A percentile compares a stretch with the other conserved stretches of the same genome.
phyloP scores from a whole-genome alignment of 2,329 filamentous ascomycete species.

The Aspergillus phoenicis region DNA sequence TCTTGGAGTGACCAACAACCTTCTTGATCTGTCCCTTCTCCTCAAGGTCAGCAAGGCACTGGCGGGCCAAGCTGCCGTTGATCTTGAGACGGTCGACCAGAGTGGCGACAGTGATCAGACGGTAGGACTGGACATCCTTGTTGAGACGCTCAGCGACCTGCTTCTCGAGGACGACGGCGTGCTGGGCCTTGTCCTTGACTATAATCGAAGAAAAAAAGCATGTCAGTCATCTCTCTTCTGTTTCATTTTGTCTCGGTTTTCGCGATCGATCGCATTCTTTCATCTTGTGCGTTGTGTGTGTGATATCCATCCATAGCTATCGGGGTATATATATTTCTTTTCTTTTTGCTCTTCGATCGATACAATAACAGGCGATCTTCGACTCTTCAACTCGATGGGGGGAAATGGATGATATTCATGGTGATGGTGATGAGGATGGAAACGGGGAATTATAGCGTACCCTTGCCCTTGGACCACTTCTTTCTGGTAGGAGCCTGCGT shows the following conservation, averaged over 20 bases:
- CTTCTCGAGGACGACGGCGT: slow-evolving; percentile 99
- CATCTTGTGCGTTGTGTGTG: neutral
- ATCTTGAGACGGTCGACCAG: slow-evolving; percentile 99
- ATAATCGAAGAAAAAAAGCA: slow-evolving; percentile 37
- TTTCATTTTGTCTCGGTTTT: neutral
- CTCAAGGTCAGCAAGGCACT: slow-evolving; percentile 89
- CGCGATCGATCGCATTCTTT: neutral
- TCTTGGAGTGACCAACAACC: slow-evolving; percentile 92
- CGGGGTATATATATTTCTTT: neutral
- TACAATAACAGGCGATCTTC: slow-evolving; percentile 3
- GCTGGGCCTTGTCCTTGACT: slow-evolving; percentile 99
- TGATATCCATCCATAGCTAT: neutral
- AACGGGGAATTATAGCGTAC: slow-evolving; percentile 42
- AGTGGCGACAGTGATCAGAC: slow-evolving; percentile 96
- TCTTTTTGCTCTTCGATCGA: neutral
- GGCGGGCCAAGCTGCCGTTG: slow-evolving; percentile 94
- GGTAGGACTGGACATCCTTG: slow-evolving; percentile 99
- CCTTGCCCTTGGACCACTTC: slow-evolving; percentile 62
- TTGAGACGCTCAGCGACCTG: slow-evolving; percentile 94
- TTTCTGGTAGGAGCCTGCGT: slow-evolving; percentile 58
- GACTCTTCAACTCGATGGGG: slow-evolving; percentile 13
- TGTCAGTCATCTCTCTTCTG: slow-evolving; percentile 8
- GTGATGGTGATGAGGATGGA: slow-evolving; percentile 7
- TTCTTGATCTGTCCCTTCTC: slow-evolving; percentile 99
- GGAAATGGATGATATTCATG: slow-evolving; percentile 4